phyloP scores from a whole-genome alignment of 1,139 yeast species.

The Kazachstania sp. region DNA sequence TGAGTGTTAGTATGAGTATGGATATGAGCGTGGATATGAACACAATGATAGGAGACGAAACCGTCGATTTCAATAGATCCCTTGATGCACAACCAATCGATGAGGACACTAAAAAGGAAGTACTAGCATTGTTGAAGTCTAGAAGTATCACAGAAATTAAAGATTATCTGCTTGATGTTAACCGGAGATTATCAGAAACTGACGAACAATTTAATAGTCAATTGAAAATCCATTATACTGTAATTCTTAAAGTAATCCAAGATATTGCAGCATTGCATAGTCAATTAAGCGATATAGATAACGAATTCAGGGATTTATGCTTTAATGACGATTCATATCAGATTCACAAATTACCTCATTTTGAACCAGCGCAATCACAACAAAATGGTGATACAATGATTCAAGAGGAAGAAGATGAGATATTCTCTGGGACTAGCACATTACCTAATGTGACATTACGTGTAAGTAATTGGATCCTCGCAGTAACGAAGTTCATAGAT shows the following conservation, averaged over 20 bases:
- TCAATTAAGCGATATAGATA: slow-evolving; percentile 17
- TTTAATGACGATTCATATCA: slow-evolving; percentile 25
- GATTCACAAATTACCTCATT: slow-evolving; percentile 16
- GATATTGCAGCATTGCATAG: slow-evolving; percentile 13
- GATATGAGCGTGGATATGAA: background rate
- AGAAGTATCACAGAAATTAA: slow-evolving; percentile 8
- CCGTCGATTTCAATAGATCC: background rate
- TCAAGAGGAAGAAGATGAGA: background rate
- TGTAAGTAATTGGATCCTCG: slow-evolving; percentile 17
- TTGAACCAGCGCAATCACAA: background rate
- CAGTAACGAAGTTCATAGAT: slow-evolving; percentile 12
- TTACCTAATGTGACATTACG: slow-evolving; percentile 4
- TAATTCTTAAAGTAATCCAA: slow-evolving; percentile 20
- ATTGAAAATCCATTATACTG: slow-evolving; percentile 19
- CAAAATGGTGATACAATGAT: background rate
- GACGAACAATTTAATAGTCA: slow-evolving; percentile 12
- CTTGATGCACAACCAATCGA: background rate
- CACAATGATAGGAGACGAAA: no score
- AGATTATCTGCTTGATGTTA: slow-evolving; percentile 7
- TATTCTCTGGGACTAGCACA: no score
- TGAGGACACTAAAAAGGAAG: background rate
- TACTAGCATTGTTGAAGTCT: slow-evolving; percentile 7
- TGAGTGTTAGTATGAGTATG: no score
- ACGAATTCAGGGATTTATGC: slow-evolving; percentile 24
- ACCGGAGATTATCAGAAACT: slow-evolving; percentile 8